These are phyloP conservation scores for Aphanomyces invadans DNA, from an alignment of 352 stramenopile species.

Conservation along the genomic window DNA sequence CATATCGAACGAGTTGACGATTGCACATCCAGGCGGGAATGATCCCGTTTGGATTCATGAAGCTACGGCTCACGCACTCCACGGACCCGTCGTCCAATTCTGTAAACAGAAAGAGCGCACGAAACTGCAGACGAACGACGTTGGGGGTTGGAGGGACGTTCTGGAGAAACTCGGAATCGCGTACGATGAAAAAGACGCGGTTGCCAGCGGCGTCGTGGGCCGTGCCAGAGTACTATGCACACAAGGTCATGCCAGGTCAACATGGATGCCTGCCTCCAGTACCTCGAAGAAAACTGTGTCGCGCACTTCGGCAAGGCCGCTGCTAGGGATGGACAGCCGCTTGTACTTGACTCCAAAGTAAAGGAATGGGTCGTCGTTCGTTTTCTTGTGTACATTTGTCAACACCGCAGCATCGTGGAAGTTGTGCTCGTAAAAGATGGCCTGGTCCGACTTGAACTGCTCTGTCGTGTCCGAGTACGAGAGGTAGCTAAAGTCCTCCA, in stretches of 20 bases:
- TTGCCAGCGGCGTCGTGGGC: constrained; percentile 1
- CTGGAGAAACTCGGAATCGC: constrained; percentile 13
- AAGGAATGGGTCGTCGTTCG: constrained; percentile 13
- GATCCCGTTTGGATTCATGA: constrained; percentile 13
- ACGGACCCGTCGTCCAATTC: background rate
- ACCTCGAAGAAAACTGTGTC: constrained; percentile 21
- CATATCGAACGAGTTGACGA: constrained; percentile 5
- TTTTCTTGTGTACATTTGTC: background rate
- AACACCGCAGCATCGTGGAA: constrained; percentile 14
- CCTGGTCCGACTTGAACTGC: background rate
- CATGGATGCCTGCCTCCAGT: background rate
- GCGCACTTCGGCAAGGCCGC: constrained; percentile 5
- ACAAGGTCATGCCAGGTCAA: background rate
- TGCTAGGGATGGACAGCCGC: constrained; percentile 5
- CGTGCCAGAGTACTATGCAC: constrained; percentile 4
- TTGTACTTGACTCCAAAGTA: constrained; percentile 24
- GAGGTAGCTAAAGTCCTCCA: constrained; percentile 17
- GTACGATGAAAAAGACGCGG: background rate
- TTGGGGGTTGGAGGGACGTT: background rate
- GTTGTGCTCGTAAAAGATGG: constrained; percentile 19
- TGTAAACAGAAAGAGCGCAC: constrained; percentile 4
- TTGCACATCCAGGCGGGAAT: constrained; percentile 16
- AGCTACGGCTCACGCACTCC: background rate
- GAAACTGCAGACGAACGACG: background rate
- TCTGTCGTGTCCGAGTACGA: constrained; percentile 13